Evolutionary conservation across 306 rosid species (phyloP), one percentile per base, ranked within the genome.

Genomic region (Ceratonia siliqua): DNA sequence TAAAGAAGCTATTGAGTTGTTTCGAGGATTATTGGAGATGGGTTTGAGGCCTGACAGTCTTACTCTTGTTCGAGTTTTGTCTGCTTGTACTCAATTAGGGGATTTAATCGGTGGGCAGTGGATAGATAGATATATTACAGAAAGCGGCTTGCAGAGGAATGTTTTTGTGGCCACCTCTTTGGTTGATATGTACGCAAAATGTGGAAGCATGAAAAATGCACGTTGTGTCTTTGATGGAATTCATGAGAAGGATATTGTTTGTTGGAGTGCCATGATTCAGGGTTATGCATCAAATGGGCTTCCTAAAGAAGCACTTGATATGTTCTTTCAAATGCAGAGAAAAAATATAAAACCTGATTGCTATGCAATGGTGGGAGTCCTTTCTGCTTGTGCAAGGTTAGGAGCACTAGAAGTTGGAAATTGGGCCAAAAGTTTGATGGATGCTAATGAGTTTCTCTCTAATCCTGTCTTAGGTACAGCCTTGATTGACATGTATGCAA

Each of bases 221-320:
- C 75, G 79, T 0, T 0, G 15, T 4, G 71, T 86, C 20, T 90
- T 90, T 69, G 85, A 83, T 69, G 91, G 73, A 7, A 84, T 90
- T 85, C 77, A 22, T 12, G 92, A 79, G 70, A 90, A 69, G 83
- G 96, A 90, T 81, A 62, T 85, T 24, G 92, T 90, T 64, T 81
- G 80, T 68, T 90, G 96, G 96, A 86, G 91, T 69, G 87, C 84
- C 18, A 73, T 90, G 92, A 90, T 90, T 81, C 88, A 90, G 75
- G 89, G 88, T 7, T 90, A 81, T 70, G 91, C 88, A 0, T 77
- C 78, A 24, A 90, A 86, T 78, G 93, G 93, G 70, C 46, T 82
- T 14, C 89, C 93, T 0, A 86, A 79, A 39, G 86, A 88, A 38
- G 90, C 91, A 0, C 62, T 88, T 13, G 84, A 88, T 18, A 49